Evolutionary conservation across 495 filamentous ascomycete genomes (phyloP), one percentile per base, ranked within the genome.

Genomic region (Hypoxylon cercidicola): DNA sequence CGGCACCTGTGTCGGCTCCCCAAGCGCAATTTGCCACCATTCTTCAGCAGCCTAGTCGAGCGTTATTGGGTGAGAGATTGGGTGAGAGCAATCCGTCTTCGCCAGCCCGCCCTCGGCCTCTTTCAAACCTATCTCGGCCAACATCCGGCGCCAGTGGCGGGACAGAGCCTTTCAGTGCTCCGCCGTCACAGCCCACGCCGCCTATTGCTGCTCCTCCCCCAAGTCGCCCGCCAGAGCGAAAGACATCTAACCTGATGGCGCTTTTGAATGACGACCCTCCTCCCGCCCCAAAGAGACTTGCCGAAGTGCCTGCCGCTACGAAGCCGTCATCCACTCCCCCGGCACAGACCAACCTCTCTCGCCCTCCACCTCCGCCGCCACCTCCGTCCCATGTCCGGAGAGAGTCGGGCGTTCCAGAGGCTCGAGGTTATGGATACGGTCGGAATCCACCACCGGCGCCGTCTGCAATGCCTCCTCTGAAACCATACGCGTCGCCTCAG

Each of bases 251-350:
- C n/a, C 62, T 83, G 51, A 80, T 82, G 75, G 76, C 79, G n/a
- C 66, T 83, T 45, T 68, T 83, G 18, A 83, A 83, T 62, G 77
- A 82, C 39, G 81, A 82, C 19, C 73, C 75, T n/a, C 75, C 79
- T 10, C 57, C 74, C 50, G 66, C 71, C 10, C 64, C 67, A 0
- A 81, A 81, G 69, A 72, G 81, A 49, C 62, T 81, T 20, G 46
- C 41, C 47, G 80, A 83, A 16, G 69, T 81, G 10, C 59, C 77
- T 28, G 52, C 55, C 8, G 32, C 66, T n/a, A 43, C 68, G 16
- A 78, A 79, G 60, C 48, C 71, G n/a, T 76, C 72, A 32, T 74
- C 81, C 5, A 81, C 81, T 4, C 79, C 81, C 6, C 81, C 80
- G 11, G 78, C 79, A 28, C 77, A 76, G 64, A 18, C 71, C 15